These are phyloP conservation scores for Globisporangium nodosum DNA, from an alignment of 352 stramenopile genomes.

Conservation along the genomic window DNA sequence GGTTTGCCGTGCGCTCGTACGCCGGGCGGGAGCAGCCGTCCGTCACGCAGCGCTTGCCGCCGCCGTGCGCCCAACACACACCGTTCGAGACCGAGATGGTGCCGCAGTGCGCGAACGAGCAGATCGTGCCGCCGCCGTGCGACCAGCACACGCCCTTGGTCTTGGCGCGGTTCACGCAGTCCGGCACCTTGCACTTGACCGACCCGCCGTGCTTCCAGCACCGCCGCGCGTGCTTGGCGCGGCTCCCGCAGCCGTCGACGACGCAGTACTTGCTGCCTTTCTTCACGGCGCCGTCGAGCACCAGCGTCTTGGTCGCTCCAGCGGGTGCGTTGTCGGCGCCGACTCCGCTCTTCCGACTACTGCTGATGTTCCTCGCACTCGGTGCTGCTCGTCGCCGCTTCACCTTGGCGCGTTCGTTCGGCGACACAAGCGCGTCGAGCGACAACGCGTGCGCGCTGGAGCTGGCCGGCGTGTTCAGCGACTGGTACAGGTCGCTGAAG, in stretches of 20 bases:
- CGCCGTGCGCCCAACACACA: constrained; percentile 38
- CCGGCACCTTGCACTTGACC: constrained; percentile 49
- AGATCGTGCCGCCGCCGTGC: constrained; percentile 49
- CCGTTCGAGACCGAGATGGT: constrained; percentile 56
- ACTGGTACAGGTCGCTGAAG: background rate
- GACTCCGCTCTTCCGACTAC: constrained; percentile 5
- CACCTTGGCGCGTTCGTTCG: constrained; percentile 8
- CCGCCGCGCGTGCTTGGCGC: constrained; percentile 41
- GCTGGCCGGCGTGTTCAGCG: constrained; percentile 1
- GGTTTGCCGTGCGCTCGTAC: constrained; percentile 47
- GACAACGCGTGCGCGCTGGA: constrained; percentile 1
- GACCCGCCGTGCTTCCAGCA: constrained; percentile 60
- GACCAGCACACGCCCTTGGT: constrained; percentile 61
- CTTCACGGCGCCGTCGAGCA: constrained; percentile 15
- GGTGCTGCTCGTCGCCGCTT: background rate
- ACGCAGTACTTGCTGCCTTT: constrained; percentile 58
- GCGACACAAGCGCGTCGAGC: constrained; percentile 3
- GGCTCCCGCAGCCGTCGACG: constrained; percentile 41
- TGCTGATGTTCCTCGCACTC: background rate
- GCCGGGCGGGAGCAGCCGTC: constrained; percentile 25
- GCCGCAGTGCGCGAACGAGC: constrained; percentile 31
- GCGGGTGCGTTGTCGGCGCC: background rate
- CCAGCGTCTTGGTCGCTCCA: constrained; percentile 7
- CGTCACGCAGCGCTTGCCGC: constrained; percentile 19
- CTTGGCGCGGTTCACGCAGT: constrained; percentile 52